Evolutionary conservation across 768 basidiomycete species (phyloP).

Genomic region (Phylloporus scabripes): DNA sequence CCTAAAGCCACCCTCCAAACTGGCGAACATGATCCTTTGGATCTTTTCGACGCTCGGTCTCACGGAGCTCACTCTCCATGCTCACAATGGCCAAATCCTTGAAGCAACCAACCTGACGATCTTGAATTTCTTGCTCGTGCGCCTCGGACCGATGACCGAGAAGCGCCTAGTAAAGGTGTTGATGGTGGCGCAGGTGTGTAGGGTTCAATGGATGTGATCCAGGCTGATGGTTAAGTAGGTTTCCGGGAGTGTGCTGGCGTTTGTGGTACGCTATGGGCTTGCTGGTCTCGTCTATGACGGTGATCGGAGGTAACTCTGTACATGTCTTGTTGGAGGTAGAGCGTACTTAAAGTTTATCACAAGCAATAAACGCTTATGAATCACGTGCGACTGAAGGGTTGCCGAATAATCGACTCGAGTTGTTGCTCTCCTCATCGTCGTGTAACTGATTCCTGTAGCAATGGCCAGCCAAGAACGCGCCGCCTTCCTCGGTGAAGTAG

Average conservation of each 20-base stretch:
- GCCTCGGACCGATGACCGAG: constrained; percentile 82
- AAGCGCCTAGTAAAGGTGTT: constrained; percentile 67
- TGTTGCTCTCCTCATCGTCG: constrained; percentile 17
- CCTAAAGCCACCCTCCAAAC: constrained; percentile 46
- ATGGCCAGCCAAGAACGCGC: constrained; percentile 62
- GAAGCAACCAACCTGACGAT: constrained; percentile 89
- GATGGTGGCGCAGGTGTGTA: constrained; percentile 66
- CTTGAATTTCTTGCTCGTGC: constrained; percentile 77
- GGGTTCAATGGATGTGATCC: not conserved
- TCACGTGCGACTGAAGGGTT: constrained; percentile 13
- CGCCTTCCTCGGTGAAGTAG: constrained; percentile 75
- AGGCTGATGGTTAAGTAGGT: constrained; percentile 37
- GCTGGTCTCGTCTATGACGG: constrained; percentile 90
- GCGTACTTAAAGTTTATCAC: not conserved
- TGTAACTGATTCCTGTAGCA: constrained; percentile 9
- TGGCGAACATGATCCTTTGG: constrained; percentile 52
- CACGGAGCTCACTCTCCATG: constrained; percentile 55
- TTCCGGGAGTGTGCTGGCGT: constrained; percentile 74
- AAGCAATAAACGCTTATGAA: not conserved
- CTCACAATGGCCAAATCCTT: constrained; percentile 50
- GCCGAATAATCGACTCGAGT: constrained; percentile 34
- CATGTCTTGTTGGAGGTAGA: too few species aligned
- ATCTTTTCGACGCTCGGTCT: constrained; percentile 59
- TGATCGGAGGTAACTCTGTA: constrained; percentile 56
- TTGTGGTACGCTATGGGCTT: constrained; percentile 83